Base-by-base conservation (phyloP, 106 monocot species). In the Hemerocallis citrina region DNA sequence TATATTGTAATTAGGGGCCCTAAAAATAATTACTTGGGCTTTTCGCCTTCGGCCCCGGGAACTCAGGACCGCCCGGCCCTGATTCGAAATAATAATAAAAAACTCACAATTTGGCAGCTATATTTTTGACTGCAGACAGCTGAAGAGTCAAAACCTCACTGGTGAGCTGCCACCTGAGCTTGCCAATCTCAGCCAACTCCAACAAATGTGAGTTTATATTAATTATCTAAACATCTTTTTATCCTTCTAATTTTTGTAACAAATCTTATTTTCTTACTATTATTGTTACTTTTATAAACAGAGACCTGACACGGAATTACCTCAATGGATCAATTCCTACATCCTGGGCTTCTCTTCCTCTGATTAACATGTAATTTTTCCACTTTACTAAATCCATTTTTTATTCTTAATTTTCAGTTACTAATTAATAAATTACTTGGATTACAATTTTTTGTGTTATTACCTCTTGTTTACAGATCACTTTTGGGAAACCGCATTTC, bases 281-380 rank as follows among this genome's bases (percentile, higher is more conserved):
- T 51, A 24, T 29, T 8, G 37, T 11, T 38, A 11, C 11, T 38
- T 38, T 5, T 55, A 9, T 30, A 59, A 60, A 54, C 65, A 83
- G 83, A 25, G 71, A 78, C 47, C 67, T 83, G 1, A 17, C 57
- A 5, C 61, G 74, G 25, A 83, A 83, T 27, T 71, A 78, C 61
- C 67, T 83, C 38, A 68, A 55, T 78, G 83, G 83, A 58, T 32
- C 67, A 7, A 71, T 83, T 17, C 83, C 83, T 51, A 37, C 62
- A 8, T 59, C 44, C 6, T 83, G 83, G 83, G 78, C 74, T 52
- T 50, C 55, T 3, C 70, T 83, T 61, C 66, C 66, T 20, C 74
- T 74, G n/a, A 33, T 22, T 7, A 67, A 46, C 57, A 3, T 83
- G 83, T 83, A 71, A 60, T 5, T 48, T 6, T 48, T 15, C 47